Evolutionary conservation across 2,329 filamentous ascomycete species (phyloP), one percentile per base, ranked within the genome.

Genomic region (Botryotinia calthae): DNA sequence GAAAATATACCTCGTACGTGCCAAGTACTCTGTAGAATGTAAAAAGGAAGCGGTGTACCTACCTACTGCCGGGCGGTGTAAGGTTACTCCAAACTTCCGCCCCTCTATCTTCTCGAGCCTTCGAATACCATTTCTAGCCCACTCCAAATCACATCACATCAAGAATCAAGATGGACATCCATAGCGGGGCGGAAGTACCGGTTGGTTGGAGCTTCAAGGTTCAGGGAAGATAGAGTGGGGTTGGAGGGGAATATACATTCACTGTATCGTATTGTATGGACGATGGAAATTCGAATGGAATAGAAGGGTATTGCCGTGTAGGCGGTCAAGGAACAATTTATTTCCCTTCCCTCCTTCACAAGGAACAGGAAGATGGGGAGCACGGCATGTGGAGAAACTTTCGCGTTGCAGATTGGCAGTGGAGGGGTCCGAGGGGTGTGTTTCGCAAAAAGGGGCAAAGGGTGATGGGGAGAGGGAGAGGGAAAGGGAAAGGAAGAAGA

Each of bases 311-410:
- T 61, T 61, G 58, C 58, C 58, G 34, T 22, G 0, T 40, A 61
- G 37, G 58, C 58, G 58, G 58, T 62, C 14, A 62, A 42, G 9
- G 1, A 42, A 1, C n/a, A 16, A 56, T 28, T 28, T 54, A 54
- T 7, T 54, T 56, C n/a, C 25, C 25, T 54, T 54, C 22, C 18
- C 18, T 46, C 5, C 12, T 16, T 54, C 6, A 44, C 51, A 56
- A 56, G 51, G 51, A 56, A 56, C 14, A 56, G n/a, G 51, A 56
- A 56, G 59, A 62, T 28, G 59, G 59, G 59, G 59, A n/a, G 37
- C 25, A 42, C 59, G 59, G 59, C 34, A 62, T 37, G 37, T 62
- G 59, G 59, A 62, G 59, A 28, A 7, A n/a, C n/a, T 56, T 56
- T 56, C 25, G 25, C 25, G n/a, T 62, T 62, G 37, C 37, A 62